A percentile compares a stretch with the other conserved stretches of the same genome.
Conservation (phyloP, 805 yeast genomes). For the Candida incommunis region DNA sequence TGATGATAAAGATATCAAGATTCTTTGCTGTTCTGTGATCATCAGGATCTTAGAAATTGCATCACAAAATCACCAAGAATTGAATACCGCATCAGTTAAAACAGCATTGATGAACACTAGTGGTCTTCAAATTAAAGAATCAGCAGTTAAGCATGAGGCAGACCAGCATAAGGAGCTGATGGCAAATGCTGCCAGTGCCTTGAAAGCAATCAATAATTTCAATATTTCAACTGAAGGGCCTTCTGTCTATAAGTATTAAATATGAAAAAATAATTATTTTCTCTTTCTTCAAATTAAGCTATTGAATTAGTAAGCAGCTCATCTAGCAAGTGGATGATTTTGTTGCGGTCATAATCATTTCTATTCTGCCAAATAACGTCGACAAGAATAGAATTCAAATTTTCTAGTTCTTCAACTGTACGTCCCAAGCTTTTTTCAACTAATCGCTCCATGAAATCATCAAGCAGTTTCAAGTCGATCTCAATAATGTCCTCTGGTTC, state of each 20-base stretch:
- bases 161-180: not conserved
- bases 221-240: too few relatives aligned
- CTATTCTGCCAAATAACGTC: constrained; percentile 60
- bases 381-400: constrained; percentile 49
- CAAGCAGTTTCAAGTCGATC: not conserved
- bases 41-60: not conserved
- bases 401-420: constrained; percentile 40
- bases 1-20: not conserved
- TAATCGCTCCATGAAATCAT: not conserved
- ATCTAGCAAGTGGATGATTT: constrained; percentile 9
- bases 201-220: not conserved
- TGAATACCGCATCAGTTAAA: not conserved
- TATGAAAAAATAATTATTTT: not conserved
- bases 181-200: not conserved
- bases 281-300: too few relatives aligned
- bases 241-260: too few relatives aligned
- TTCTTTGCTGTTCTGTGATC: not conserved
- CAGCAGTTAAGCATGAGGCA: constrained; percentile 1
- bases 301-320: too few relatives aligned
- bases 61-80: not conserved
- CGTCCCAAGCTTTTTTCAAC: not conserved
- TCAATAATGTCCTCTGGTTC: not conserved
- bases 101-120: not conserved
- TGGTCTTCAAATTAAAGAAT: not conserved
- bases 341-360: constrained; percentile 30